Conservation (phyloP, 306 rosid species). For the Corylus americana region DNA sequence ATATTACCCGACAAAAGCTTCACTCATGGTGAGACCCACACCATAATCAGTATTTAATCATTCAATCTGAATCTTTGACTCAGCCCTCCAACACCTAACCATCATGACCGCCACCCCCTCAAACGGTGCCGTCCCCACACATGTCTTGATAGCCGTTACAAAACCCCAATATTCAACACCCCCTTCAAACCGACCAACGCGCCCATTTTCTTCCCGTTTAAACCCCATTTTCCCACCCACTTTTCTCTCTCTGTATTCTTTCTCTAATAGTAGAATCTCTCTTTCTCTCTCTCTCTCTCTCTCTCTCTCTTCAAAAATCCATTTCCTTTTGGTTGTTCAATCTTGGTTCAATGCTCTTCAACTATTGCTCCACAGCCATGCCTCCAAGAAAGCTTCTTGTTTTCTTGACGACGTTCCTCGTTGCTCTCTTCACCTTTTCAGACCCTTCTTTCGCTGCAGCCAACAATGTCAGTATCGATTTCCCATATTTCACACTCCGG, state of each 20-base stretch:
- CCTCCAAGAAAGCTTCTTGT: constrained; percentile 39
- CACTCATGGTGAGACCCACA: too few species aligned
- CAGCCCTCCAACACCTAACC: background rate
- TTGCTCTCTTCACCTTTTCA: background rate
- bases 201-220: constrained; percentile 33
- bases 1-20: too few species aligned
- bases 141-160: background rate
- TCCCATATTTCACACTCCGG: constrained; percentile 64
- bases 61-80: background rate
- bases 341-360: background rate
- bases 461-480: constrained; percentile 38
- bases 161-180: background rate
- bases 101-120: background rate
- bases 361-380: constrained; percentile 30
- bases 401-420: constrained; percentile 13
- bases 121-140: background rate
- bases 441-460: constrained; percentile 12
- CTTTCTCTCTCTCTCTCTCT: background rate
- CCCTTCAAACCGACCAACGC: background rate
- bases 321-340: background rate
- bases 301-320: constrained; percentile 1
- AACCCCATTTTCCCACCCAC: constrained; percentile 3
- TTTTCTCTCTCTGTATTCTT: background rate
- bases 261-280: background rate
- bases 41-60: too few species aligned